Evolutionary conservation across 1,284 basidiomycete genomes (phyloP), one percentile per base, ranked within the genome.

Genomic region (Blastosporella zonata): DNA sequence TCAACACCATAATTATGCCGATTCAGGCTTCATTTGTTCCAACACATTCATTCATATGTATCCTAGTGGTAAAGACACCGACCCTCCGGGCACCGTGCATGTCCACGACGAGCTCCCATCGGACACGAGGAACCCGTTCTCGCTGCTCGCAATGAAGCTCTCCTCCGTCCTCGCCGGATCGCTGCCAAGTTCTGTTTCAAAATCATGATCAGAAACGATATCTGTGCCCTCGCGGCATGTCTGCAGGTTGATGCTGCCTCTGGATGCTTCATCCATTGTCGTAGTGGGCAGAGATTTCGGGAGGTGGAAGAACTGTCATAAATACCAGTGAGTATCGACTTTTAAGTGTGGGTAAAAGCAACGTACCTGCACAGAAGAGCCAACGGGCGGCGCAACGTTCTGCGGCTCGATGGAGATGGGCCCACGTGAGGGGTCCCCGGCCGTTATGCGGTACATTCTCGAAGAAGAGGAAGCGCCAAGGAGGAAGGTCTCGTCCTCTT

Each of bases 351-450:
- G 5, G 5, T 15, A 18, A 17, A 34, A n/a, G n/a, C n/a, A n/a
- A 59, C 72, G 50, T 55, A 87, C 88, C 68, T 84, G 80, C n/a
- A 90, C 79, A 1, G 62, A 59, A 12, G 80, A 69, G 2, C 86
- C 87, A 1, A 68, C 63, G 0, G 61, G 58, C 0, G 89, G 81
- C 2, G 87, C 80, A 21, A 35, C 20, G 21, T 72, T 72, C 29
- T 79, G 73, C 13, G 79, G 75, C 28, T 87, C 84, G 1, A 94
- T 70, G 0, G 87, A 81, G 13, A 94, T 71, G 0, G 81, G 79
- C 0, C 92, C 92, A 7, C 87, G 75, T 18, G 81, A 82, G 0
- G 89, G 90, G 63, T 91, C 90, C 1, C 92, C 92, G 0, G 87
- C 85, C 12, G 78, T 79, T 54, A 94, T 86, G 47, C 66, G 70